phyloP scores from a whole-genome alignment of 2,329 filamentous ascomycete genomes.

The Cladosporium velox region DNA sequence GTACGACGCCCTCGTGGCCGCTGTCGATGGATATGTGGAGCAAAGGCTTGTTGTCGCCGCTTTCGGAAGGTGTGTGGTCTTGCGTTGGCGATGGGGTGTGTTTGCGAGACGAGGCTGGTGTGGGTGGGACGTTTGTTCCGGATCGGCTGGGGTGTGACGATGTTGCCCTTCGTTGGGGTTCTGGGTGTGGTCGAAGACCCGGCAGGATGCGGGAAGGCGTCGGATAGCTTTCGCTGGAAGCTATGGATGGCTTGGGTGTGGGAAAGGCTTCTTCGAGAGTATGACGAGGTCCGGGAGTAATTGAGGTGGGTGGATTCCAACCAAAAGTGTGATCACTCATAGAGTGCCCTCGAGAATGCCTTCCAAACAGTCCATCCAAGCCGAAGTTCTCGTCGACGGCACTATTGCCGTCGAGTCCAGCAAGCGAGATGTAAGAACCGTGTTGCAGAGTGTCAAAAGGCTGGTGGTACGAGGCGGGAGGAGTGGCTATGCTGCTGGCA shows the following conservation, averaged over 20 bases:
- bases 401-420: not conserved
- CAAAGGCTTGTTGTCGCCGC: not conserved
- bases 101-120: not conserved
- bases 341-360: not conserved
- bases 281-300: not conserved
- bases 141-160: not conserved
- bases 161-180: not conserved
- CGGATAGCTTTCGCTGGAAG: not conserved
- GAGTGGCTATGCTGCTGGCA: not conserved
- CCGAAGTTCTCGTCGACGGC: not conserved
- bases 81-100: not conserved
- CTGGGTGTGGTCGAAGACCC: not conserved
- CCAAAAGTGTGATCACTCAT: not conserved
- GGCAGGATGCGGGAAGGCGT: not conserved
- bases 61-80: not conserved
- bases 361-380: not conserved
- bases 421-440: not conserved
- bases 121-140: not conserved
- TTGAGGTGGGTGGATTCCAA: not conserved
- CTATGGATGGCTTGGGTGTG: not conserved
- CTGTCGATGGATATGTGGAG: constrained; percentile 1
- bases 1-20: not conserved
- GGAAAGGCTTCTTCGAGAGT: not conserved
- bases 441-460: not conserved
- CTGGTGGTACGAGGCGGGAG: not conserved